Base-by-base conservation (phyloP, 768 basidiomycete genomes). In the Podaxis sp. region DNA sequence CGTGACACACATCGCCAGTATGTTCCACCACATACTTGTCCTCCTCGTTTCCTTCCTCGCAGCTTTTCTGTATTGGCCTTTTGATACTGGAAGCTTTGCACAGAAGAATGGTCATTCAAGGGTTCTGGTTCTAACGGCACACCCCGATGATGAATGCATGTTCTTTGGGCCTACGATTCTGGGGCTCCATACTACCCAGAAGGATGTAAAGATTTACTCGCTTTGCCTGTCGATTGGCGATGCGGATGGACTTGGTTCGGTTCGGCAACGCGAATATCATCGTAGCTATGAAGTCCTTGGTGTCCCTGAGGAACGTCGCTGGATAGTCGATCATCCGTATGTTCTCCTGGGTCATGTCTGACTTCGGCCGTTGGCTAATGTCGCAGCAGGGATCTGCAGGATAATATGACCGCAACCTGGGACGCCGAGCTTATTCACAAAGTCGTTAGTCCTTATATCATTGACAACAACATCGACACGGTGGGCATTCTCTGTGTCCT, bases 81-180 rank as follows among this genome's bases (percentile, higher is more conserved):
- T 73, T 0, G 70, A 74, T 52, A 68, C 66, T 54, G 65, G 53
- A 15, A 72, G 68, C 29, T 68, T 66, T 15, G 62, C 71, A 66
- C 66, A 66, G 53, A 66, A 65, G 56, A 68, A 41, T 36, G 40
- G 19, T 59, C 57, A 36, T 54, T 64, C 37, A 37, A 67, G 53
- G 40, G 71, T 91, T 37, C 77, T 94, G 40, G 72, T 97, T 2
- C 73, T 98, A 50, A 96, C 95, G 0, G 94, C 95, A 27, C 95
- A 98, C 71, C 95, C 95, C 2, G 95, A 97, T 71, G 95, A 98
- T 71, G 95, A 97, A 76, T 88, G 87, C 72, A 84, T 96, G 82
- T 98, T 98, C 80, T 98, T 98, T 72, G 87, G 88, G 3, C 95
- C 95, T 0, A 94, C 93, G 0, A 72, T 96, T 13, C 75, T 88